Evolutionary conservation across 2,329 filamentous ascomycete genomes (phyloP).

Genomic region (Aspergillus brasiliensis): DNA sequence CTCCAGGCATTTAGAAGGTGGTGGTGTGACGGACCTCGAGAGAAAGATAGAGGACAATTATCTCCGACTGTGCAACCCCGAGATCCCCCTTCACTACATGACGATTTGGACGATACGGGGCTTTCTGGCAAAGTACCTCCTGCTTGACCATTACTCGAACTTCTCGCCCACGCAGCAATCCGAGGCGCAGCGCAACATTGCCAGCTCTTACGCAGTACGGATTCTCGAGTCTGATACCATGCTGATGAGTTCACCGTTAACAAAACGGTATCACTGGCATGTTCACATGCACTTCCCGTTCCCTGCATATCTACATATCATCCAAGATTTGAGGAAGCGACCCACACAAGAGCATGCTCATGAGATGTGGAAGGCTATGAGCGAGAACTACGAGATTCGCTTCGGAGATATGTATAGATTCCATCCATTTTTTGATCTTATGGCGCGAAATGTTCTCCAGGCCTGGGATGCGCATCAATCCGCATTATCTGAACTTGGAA

Average conservation of each 20-base stretch:
- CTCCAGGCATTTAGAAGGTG: conserved; percentile 4
- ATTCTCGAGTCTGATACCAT: conserved; percentile 53
- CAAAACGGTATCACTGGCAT: conserved; percentile 48
- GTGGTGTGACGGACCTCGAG: conserved; percentile 42
- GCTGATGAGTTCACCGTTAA: conserved; percentile 45
- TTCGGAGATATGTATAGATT: conserved; percentile 11
- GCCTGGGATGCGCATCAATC: conserved; percentile 43
- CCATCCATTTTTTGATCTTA: conserved; percentile 31
- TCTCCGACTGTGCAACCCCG: conserved; percentile 43
- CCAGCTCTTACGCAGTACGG: conserved; percentile 32
- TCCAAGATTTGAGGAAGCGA: conserved; percentile 45
- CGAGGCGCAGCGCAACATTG: conserved; percentile 32
- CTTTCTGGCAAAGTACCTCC: conserved; percentile 51
- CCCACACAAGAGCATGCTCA: conserved; percentile 39
- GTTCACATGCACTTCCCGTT: conserved; percentile 51
- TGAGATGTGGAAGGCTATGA: conserved; percentile 49
- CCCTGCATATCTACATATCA: conserved; percentile 51
- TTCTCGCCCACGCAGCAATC: conserved; percentile 27
- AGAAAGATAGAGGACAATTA: conserved; percentile 51
- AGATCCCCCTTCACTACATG: conserved; percentile 51
- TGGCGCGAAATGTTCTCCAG: conserved; percentile 43
- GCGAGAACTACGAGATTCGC: conserved; percentile 48
- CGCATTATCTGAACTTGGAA: conserved; percentile 12
- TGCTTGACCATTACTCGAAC: conserved; percentile 53
- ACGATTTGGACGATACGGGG: conserved; percentile 50